phyloP scores from a whole-genome alignment of 208 protist species.

The Crithidia fasciculata region DNA sequence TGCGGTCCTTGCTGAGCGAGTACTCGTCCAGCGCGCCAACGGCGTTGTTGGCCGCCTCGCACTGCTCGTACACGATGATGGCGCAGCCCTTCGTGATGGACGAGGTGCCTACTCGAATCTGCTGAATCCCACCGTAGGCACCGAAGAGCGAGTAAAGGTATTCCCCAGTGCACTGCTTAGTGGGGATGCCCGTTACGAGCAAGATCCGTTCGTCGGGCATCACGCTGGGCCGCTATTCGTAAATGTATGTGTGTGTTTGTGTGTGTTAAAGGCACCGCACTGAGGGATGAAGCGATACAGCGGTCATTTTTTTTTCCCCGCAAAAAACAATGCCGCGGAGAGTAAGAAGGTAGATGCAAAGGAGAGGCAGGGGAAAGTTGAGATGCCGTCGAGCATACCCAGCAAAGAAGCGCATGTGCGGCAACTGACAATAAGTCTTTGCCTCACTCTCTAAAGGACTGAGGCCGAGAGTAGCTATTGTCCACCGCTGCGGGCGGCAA shows the following conservation, averaged over 20 bases:
- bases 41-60: constrained; percentile 73
- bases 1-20: constrained; percentile 63
- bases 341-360: not conserved
- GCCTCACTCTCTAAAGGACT: too few species aligned
- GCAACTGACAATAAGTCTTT: too few species aligned
- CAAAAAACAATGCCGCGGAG: not conserved
- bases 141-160: constrained; percentile 88
- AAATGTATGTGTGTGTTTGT: too few species aligned
- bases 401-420: too few species aligned
- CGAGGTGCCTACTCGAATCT: constrained; percentile 73
- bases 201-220: constrained; percentile 89
- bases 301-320: too few species aligned
- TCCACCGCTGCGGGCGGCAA: too few species aligned
- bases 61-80: constrained; percentile 89
- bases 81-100: constrained; percentile 77
- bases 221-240: not conserved
- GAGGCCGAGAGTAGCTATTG: too few species aligned
- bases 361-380: not conserved
- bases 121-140: constrained; percentile 81
- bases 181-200: constrained; percentile 82
- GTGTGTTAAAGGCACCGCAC: too few species aligned
- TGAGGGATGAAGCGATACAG: too few species aligned
- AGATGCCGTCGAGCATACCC: too few species aligned
- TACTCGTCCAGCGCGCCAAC: constrained; percentile 76
- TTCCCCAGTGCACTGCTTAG: constrained; percentile 70